A percentile compares a stretch with the other conserved stretches of the same genome.
Conservation (phyloP, 257 asterid genomes). For the Paulownia fortunei region DNA sequence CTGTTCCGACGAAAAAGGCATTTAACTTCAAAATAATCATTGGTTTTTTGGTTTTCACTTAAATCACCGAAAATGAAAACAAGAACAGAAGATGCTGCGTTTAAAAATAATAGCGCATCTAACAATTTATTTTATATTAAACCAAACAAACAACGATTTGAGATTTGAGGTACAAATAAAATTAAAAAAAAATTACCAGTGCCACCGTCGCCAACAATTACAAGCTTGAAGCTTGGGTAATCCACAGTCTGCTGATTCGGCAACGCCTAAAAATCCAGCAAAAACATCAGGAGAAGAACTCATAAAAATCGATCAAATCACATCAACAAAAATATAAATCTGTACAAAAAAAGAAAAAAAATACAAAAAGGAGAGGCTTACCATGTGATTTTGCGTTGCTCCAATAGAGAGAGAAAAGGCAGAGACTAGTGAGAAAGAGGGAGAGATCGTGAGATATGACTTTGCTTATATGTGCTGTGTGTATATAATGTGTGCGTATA, state of each 20-base stretch:
- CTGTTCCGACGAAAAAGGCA: neutral
- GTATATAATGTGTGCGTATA: neutral
- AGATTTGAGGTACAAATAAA: neutral
- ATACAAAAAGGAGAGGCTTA: neutral
- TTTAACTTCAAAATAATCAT: too few relatives aligned
- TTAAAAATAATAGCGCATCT: neutral
- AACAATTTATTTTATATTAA: neutral
- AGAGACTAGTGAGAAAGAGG: neutral
- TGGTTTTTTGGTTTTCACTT: neutral
- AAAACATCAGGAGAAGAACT: neutral
- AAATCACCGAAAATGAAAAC: neutral
- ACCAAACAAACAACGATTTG: neutral
- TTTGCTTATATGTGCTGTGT: neutral
- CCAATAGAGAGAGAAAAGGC: neutral
- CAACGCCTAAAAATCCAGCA: conserved; percentile 44
- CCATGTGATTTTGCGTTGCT: conserved; percentile 30
- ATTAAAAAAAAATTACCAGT: conserved; percentile 47
- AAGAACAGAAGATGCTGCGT: neutral
- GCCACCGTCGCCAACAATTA: conserved; percentile 82
- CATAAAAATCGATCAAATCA: neutral
- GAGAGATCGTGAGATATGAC: neutral
- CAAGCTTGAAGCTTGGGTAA: conserved; percentile 86
- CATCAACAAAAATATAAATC: neutral
- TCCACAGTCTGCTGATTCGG: conserved; percentile 80
- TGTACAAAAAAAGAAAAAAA: neutral